A percentile compares a stretch with the other conserved stretches of the same genome.
phyloP scores from a whole-genome alignment of 768 basidiomycete genomes.

The Leccinum truebloodii region DNA sequence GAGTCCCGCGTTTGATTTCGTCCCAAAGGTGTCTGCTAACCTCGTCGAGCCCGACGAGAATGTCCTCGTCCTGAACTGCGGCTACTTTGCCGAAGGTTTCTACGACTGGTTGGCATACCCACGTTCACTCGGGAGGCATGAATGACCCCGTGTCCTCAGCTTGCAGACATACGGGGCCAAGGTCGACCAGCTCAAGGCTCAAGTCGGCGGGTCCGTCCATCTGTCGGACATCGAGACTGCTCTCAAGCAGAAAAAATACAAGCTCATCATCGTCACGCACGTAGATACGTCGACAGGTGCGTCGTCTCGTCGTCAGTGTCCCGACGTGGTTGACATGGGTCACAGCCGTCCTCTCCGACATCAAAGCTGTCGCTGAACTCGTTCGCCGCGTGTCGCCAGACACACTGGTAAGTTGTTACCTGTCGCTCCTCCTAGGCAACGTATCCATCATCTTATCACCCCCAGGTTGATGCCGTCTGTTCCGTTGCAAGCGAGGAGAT shows the following conservation, averaged over 20 bases:
- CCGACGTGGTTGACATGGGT: slow-evolving; percentile 1
- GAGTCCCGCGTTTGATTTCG: slow-evolving; percentile 1
- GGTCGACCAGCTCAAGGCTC: slow-evolving; percentile 80
- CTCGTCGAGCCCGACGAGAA: slow-evolving; percentile 80
- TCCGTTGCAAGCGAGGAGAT: slow-evolving; percentile 96
- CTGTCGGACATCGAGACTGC: slow-evolving; percentile 62
- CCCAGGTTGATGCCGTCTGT: slow-evolving; percentile 92
- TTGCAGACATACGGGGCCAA: slow-evolving; percentile 86
- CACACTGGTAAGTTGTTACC: slow-evolving; percentile 59
- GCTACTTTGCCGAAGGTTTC: slow-evolving; percentile 94
- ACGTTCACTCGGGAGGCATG: too few relatives aligned
- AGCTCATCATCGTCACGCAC: slow-evolving; percentile 90
- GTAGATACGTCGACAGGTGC: slow-evolving; percentile 87
- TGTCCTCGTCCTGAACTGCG: slow-evolving; percentile 82
- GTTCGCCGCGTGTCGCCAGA: slow-evolving; percentile 80
- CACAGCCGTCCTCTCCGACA: slow-evolving; percentile 81
- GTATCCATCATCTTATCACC: background rate
- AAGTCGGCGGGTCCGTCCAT: slow-evolving; percentile 75
- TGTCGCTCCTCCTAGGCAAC: background rate
- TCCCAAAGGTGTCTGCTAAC: slow-evolving; percentile 77
- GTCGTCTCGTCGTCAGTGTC: background rate
- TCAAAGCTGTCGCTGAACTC: slow-evolving; percentile 69
- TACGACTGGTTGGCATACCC: slow-evolving; percentile 64
- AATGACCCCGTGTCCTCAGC: slow-evolving; percentile 38
- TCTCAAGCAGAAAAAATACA: slow-evolving; percentile 79